Conservation (phyloP, 1,284 basidiomycete genomes). For the Boletus sp. region DNA sequence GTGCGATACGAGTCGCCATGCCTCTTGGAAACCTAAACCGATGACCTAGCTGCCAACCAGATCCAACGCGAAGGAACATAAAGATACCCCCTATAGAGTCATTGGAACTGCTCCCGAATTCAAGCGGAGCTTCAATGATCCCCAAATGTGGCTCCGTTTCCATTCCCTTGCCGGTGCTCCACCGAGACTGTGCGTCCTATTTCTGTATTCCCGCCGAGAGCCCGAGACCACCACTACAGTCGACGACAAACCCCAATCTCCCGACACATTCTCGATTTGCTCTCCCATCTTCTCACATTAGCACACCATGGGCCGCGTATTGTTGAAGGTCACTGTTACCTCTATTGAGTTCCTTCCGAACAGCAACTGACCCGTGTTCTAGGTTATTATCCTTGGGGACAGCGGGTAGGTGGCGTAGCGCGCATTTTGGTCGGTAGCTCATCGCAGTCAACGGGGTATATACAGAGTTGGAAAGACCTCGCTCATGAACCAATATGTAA, state of each 20-base stretch:
- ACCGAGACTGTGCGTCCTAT: conserved; percentile 14
- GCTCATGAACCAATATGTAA: conserved; percentile 99
- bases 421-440: conserved; percentile 6
- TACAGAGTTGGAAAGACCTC: conserved; percentile 98
- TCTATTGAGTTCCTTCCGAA: background rate
- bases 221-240: conserved; percentile 9
- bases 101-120: conserved; percentile 7
- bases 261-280: background rate
- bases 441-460: conserved; percentile 14
- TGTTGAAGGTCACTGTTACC: conserved; percentile 77
- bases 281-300: background rate
- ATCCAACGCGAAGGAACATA: conserved; percentile 8
- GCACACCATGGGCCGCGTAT: conserved; percentile 76
- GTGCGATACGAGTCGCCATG: conserved; percentile 35
- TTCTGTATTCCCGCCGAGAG: conserved; percentile 1
- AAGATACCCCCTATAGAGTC: background rate
- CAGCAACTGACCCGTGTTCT: conserved; percentile 15
- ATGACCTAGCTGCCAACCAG: conserved; percentile 13
- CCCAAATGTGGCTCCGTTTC: conserved; percentile 12
- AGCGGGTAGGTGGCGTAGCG: conserved; percentile 69
- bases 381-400: conserved; percentile 99
- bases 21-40: conserved; percentile 8
- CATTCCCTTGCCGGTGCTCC: conserved; percentile 21
- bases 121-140: conserved; percentile 25
- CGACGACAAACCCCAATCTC: conserved; percentile 8